A percentile compares a stretch with the other conserved stretches of the same genome.
These are phyloP conservation scores for Aspergillus conjunctus DNA, from an alignment of 495 filamentous ascomycete genomes.

Conservation along the genomic window DNA sequence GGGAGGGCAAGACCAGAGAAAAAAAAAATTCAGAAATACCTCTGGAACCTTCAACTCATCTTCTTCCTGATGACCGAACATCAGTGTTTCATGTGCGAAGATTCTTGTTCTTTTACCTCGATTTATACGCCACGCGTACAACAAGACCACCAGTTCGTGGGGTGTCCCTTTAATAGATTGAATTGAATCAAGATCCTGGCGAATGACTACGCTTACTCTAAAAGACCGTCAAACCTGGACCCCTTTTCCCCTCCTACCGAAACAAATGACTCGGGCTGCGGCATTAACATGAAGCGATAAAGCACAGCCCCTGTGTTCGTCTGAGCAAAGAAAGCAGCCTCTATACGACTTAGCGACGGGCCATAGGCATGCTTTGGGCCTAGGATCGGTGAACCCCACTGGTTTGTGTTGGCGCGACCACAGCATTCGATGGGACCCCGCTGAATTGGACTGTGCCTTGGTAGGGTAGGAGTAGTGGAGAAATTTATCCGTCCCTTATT, in stretches of 20 bases:
- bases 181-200: not conserved
- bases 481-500: not conserved
- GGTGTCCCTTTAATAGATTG: not conserved
- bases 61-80: not conserved
- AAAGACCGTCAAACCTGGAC: not conserved
- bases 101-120: not conserved
- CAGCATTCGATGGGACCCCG: slow-evolving; percentile 4
- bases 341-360: slow-evolving; percentile 1
- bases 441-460: slow-evolving; percentile 6
- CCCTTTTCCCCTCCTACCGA: no score
- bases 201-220: not conserved
- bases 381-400: slow-evolving; percentile 8
- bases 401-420: slow-evolving; percentile 5
- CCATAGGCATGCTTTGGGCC: not conserved
- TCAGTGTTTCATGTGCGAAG: not conserved
- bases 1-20: not conserved
- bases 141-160: not conserved
- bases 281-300: not conserved
- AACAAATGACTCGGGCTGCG: no score
- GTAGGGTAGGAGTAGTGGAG: not conserved
- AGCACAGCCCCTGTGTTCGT: slow-evolving; percentile 2
- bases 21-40: no score
- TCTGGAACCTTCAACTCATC: not conserved
- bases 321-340: not conserved
- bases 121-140: not conserved